These are phyloP conservation scores for Cladophialophora psammophila DNA, from an alignment of 2,329 filamentous ascomycete species.

Conservation along the genomic window DNA sequence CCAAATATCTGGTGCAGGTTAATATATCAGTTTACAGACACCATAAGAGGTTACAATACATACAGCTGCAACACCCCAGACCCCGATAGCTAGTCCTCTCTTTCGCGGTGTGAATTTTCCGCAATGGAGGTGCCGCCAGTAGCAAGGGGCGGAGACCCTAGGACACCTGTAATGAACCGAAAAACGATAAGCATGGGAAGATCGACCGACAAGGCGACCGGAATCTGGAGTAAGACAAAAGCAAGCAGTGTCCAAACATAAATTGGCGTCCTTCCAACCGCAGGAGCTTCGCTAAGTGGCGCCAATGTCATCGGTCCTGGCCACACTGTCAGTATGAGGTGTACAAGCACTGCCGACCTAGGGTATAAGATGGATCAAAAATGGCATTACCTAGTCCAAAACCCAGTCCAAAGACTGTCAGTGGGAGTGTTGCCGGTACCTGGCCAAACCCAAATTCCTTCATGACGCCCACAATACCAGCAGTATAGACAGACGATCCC, in stretches of 20 bases:
- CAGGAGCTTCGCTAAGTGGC: slow-evolving; percentile 59
- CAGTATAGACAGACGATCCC: slow-evolving; percentile 60
- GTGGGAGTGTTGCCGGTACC: slow-evolving; percentile 57
- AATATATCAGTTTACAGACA: background rate
- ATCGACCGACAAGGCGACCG: slow-evolving; percentile 57
- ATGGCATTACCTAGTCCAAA: slow-evolving; percentile 48
- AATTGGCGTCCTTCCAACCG: slow-evolving; percentile 57
- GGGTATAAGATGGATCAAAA: background rate
- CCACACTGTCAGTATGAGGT: background rate
- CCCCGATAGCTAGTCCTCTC: slow-evolving; percentile 49
- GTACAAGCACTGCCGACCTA: background rate
- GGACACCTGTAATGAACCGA: slow-evolving; percentile 61
- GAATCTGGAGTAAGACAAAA: slow-evolving; percentile 60
- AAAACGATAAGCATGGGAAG: slow-evolving; percentile 62
- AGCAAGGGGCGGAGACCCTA: slow-evolving; percentile 56
- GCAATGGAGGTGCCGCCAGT: slow-evolving; percentile 55
- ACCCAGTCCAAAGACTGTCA: slow-evolving; percentile 60
- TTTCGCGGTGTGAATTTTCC: slow-evolving; percentile 51
- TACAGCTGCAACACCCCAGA: slow-evolving; percentile 53
- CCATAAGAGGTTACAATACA: slow-evolving; percentile 49
- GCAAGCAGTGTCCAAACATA: slow-evolving; percentile 58
- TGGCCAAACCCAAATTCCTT: slow-evolving; percentile 54
- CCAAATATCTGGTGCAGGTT: background rate
- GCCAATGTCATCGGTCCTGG: slow-evolving; percentile 51
- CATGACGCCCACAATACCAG: slow-evolving; percentile 52